Base-by-base conservation (phyloP, 352 stramenopile genomes). In the Phytophthora sojae region DNA sequence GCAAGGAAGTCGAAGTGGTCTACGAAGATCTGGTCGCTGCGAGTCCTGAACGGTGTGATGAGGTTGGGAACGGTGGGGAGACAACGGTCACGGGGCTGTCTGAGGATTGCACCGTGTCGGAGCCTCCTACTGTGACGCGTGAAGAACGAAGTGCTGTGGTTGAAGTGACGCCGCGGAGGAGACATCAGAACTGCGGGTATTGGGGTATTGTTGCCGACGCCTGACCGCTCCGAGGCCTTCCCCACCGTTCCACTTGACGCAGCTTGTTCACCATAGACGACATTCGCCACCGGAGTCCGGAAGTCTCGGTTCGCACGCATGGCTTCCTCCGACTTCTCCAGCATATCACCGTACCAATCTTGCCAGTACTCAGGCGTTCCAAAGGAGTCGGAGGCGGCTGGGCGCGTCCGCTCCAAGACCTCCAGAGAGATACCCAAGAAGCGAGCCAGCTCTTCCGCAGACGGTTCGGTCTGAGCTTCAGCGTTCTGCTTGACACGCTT, bases 251-350 rank as follows among this genome's bases (percentile, higher is more conserved):
- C 25, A 57, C 8, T 3, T 6, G 37, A 45, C 37, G 11, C 21
- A 11, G 0, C 51, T 23, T 23, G 23, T n/a, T 44, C 17, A 11
- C 21, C 6, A 32, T 7, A n/a, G 12, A n/a, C 47, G 12, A 39
- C 26, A 6, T 11, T 15, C 11, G 32, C 32, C 37, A 45, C 37
- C 2, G 37, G 37, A 45, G 37, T 45, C 12, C 12, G 37, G 37
- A 62, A 44, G 21, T 62, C 56, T 15, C 56, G 56, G 39, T 62
- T 62, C 19, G 56, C 39, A 19, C 37, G n/a, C 37, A n/a, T 62
- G 3, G 56, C 56, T 17, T 53, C 56, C 0, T 35, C n/a, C 30
- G 56, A 62, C 11, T 21, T 42, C 37, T n/a, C n/a, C n/a, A n/a
- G n/a, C n/a, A n/a, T n/a, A n/a, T n/a, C n/a, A n/a, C n/a, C n/a